A percentile compares a stretch with the other conserved stretches of the same genome.
These are phyloP conservation scores for Pythium brachiatum DNA, from an alignment of 352 stramenopile genomes.

Conservation along the genomic window DNA sequence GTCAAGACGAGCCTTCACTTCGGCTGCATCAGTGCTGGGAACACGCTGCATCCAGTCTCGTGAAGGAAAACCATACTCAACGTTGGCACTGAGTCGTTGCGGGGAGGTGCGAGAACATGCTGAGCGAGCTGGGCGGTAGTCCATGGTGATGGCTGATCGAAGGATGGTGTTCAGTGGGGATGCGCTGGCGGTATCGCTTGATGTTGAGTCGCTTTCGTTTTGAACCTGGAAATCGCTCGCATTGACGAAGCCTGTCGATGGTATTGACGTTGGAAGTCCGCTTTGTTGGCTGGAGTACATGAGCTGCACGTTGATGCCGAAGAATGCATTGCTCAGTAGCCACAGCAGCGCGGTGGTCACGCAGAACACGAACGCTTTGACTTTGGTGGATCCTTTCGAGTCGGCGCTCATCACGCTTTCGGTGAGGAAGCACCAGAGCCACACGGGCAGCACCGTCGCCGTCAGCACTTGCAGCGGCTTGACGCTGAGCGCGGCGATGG, in stretches of 20 bases:
- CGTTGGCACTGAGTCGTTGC: conserved; percentile 32
- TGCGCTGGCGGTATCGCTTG: neutral
- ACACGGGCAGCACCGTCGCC: conserved; percentile 44
- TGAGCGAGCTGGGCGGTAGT: conserved; percentile 13
- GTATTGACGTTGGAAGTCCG: neutral
- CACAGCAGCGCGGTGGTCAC: conserved; percentile 46
- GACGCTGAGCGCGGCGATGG: conserved; percentile 32
- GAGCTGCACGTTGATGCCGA: conserved; percentile 49
- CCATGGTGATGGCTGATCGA: conserved; percentile 33
- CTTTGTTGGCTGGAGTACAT: conserved; percentile 8
- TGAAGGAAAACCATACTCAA: conserved; percentile 57
- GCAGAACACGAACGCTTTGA: conserved; percentile 28
- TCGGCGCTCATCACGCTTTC: conserved; percentile 45
- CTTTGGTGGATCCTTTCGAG: conserved; percentile 12
- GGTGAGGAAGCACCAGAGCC: conserved; percentile 57
- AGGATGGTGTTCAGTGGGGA: conserved; percentile 17
- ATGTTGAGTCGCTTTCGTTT: neutral
- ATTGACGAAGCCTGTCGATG: neutral
- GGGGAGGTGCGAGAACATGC: conserved; percentile 45
- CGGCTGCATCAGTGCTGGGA: neutral
- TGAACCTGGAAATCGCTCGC: neutral
- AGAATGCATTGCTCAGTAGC: conserved; percentile 66
- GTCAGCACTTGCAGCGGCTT: conserved; percentile 52
- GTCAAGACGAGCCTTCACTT: neutral
- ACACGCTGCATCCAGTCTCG: conserved; percentile 36